A percentile compares a stretch with the other conserved stretches of the same genome.
Conservation (phyloP, 768 basidiomycete species). For the Tubosaeta sp. region DNA sequence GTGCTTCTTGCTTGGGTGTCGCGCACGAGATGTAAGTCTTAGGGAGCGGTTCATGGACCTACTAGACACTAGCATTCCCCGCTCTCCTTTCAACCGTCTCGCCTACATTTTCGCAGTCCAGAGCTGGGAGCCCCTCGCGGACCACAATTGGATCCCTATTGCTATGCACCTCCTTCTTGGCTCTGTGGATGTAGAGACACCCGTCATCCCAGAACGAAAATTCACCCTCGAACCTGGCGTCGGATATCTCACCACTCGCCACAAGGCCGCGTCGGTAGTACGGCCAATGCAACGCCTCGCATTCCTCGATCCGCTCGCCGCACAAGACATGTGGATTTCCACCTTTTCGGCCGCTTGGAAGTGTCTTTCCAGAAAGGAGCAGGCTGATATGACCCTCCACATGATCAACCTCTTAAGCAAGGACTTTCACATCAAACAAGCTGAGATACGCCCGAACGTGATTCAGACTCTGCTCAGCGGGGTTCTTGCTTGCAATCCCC, state of each 20-base stretch:
- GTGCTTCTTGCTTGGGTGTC: conserved; percentile 89
- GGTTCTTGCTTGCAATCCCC: conserved; percentile 78
- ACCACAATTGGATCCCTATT: conserved; percentile 92
- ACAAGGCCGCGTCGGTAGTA: conserved; percentile 51
- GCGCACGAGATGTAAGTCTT: conserved; percentile 71
- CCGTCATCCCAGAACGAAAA: conserved; percentile 41
- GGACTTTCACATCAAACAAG: conserved; percentile 89
- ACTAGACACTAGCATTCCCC: conserved; percentile 83
- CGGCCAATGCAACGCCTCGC: conserved; percentile 78
- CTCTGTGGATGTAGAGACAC: conserved; percentile 46
- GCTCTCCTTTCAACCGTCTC: conserved; percentile 74
- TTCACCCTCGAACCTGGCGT: conserved; percentile 29
- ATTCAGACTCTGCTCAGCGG: conserved; percentile 87
- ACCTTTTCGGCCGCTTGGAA: conserved; percentile 85
- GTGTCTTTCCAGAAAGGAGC: conserved; percentile 81
- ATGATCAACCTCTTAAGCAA: conserved; percentile 88
- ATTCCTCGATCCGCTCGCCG: conserved; percentile 70
- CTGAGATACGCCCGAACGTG: conserved; percentile 85
- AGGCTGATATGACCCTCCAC: conserved; percentile 82
- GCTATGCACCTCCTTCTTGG: conserved; percentile 87
- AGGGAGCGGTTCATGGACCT: conserved; percentile 87
- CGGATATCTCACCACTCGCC: conserved; percentile 40
- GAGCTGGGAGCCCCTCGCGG: conserved; percentile 89
- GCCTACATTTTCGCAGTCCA: conserved; percentile 91
- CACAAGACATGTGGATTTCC: conserved; percentile 84